Evolutionary conservation across 768 basidiomycete species (phyloP), one percentile per base, ranked within the genome.

Genomic region (Pleurotus salmoneostramineus): DNA sequence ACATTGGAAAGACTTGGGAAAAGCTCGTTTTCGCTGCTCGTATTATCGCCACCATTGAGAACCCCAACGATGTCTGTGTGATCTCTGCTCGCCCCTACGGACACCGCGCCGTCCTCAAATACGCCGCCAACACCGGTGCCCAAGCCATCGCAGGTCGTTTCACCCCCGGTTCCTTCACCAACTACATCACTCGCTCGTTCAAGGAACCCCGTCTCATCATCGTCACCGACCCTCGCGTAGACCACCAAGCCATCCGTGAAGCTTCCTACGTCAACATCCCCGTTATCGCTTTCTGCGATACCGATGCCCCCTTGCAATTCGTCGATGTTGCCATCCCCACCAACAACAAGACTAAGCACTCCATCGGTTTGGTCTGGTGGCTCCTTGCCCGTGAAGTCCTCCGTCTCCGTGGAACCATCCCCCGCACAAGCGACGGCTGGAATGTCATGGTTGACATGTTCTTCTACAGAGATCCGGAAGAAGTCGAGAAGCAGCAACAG

Each of bases 191-290:
- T 66, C 93, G 93, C 69, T 97, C 95, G 60, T 99, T 98, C 91
- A 98, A 98, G 82, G 97, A 99, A 79, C 97, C 97, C 66, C 93
- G 97, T 67, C 85, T 99, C 61, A 95, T 99, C 74, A 72, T 99
- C 69, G 96, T 99, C 61, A 98, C 96, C 73, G 97, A 99, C 80
- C 97, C 97, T 65, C 93, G 97, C 64, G 93, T 98, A 63, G 97
- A 98, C 79, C 97, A 98, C 83, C 97, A 99, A 78, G 97, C 97
- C 64, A 99, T 99, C 78, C 93, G 97, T 66, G 97, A 99, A 80
- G 95, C 97, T 47, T 96, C 96, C 58, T 99, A 98, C 72, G 97
- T 98, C 75, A 99, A 99, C 89, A 98, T 99, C 76, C 97, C 97
- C 67, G 97, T 99, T 69, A 97, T 99, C 68, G 97, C 96, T 60